phyloP scores from a whole-genome alignment of 495 filamentous ascomycete species.

The Xylaria longipes region DNA sequence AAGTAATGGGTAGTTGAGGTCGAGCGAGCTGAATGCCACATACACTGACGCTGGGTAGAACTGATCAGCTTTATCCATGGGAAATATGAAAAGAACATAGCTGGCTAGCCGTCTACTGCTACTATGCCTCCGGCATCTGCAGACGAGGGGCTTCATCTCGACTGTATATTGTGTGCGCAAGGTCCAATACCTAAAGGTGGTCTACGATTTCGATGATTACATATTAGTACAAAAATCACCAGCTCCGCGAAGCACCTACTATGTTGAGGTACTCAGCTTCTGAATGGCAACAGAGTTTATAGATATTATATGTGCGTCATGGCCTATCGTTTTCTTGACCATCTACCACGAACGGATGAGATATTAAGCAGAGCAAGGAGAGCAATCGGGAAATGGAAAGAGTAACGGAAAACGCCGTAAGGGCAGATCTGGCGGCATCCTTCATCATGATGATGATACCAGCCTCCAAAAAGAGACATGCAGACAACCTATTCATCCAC shows the following conservation, averaged over 20 bases:
- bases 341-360: conserved; percentile 54
- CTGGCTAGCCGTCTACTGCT: conserved; percentile 53
- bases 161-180: conserved; percentile 59
- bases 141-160: conserved; percentile 63
- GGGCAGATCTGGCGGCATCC: background rate
- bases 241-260: conserved; percentile 16
- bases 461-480: background rate
- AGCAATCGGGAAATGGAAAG: conserved; percentile 54
- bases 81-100: conserved; percentile 10
- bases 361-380: conserved; percentile 57
- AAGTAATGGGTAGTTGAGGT: conserved; percentile 28
- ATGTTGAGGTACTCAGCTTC: conserved; percentile 59
- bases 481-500: background rate
- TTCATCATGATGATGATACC: background rate
- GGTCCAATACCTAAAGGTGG: conserved; percentile 59
- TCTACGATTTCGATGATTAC: conserved; percentile 57
- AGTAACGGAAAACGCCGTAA: background rate
- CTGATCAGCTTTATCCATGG: conserved; percentile 54
- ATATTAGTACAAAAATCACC: conserved; percentile 54
- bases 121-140: conserved; percentile 61
- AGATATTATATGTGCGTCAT: conserved; percentile 58
- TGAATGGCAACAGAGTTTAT: conserved; percentile 39
- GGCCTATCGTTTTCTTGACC: conserved; percentile 48
- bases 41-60: conserved; percentile 44
- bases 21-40: background rate